These are phyloP conservation scores for Daedalea quercina DNA, from an alignment of 768 basidiomycete genomes.

Conservation along the genomic window DNA sequence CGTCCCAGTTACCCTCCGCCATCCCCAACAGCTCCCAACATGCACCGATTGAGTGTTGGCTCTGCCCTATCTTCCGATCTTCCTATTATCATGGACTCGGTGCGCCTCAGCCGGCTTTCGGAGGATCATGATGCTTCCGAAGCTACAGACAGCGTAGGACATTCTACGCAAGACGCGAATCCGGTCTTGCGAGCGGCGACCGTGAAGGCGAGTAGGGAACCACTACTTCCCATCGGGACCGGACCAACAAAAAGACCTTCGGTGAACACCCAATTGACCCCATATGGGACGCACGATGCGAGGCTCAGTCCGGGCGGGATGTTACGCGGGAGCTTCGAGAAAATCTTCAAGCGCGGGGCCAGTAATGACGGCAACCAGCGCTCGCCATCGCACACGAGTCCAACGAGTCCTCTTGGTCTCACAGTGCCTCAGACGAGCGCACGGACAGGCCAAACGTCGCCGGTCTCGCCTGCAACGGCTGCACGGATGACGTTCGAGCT, in stretches of 20 bases:
- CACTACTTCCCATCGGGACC: slow-evolving; percentile 52
- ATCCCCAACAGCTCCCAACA: slow-evolving; percentile 27
- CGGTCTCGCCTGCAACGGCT: slow-evolving; percentile 9
- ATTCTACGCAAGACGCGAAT: slow-evolving; percentile 24
- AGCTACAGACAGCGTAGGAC: slow-evolving; percentile 26
- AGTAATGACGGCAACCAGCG: slow-evolving; percentile 26
- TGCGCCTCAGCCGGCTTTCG: slow-evolving; percentile 34
- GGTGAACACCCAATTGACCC: slow-evolving; percentile 15
- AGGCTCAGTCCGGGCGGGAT: slow-evolving; percentile 26
- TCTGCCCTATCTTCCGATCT: slow-evolving; percentile 22
- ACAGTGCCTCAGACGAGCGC: slow-evolving; percentile 11
- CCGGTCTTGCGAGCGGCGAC: slow-evolving; percentile 32
- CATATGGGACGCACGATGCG: slow-evolving; percentile 22
- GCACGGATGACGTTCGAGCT: slow-evolving; percentile 22
- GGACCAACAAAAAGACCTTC: slow-evolving; percentile 19
- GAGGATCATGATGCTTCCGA: slow-evolving; percentile 38
- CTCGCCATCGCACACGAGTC: slow-evolving; percentile 16
- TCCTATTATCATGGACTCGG: slow-evolving; percentile 20
- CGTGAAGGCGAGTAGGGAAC: slow-evolving; percentile 64
- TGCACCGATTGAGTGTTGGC: slow-evolving; percentile 22
- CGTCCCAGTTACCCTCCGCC: slow-evolving; percentile 48
- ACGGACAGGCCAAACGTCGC: slow-evolving; percentile 6
- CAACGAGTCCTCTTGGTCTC: slow-evolving; percentile 7
- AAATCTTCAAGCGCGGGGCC: slow-evolving; percentile 46
- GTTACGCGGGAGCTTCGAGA: slow-evolving; percentile 57